A percentile compares a stretch with the other conserved stretches of the same genome.
Evolutionary conservation across 495 filamentous ascomycete species (phyloP).

Genomic region (Aspergillus diversus): DNA sequence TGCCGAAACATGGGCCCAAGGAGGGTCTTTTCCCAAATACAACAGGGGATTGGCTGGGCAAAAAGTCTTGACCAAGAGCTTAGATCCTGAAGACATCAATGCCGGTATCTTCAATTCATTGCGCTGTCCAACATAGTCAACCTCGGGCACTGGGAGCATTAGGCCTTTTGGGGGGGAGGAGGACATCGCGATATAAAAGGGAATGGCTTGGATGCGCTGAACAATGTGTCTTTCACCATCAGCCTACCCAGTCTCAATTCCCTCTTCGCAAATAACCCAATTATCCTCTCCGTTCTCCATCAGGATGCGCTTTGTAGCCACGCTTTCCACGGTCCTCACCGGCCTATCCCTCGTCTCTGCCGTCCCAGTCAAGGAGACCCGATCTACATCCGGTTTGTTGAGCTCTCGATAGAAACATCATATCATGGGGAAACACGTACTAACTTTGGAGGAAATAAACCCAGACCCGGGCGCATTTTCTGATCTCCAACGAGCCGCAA

Average conservation of each 20-base stretch:
- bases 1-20: background rate
- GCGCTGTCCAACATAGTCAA: background rate
- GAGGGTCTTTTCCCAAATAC: background rate
- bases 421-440: background rate
- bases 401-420: background rate
- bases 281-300: background rate
- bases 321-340: background rate
- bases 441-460: background rate
- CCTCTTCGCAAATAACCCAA: background rate
- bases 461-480: constrained; percentile 30
- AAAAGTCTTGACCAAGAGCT: background rate
- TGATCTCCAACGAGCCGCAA: constrained; percentile 33
- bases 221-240: background rate
- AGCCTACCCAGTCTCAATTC: background rate
- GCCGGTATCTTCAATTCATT: background rate
- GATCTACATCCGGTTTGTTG: constrained; percentile 1
- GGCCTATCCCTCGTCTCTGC: constrained; percentile 5
- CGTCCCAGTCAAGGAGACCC: background rate
- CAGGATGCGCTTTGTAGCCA: background rate
- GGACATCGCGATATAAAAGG: no score
- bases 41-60: background rate
- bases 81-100: background rate
- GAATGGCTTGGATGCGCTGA: background rate
- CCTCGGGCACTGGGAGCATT: background rate
- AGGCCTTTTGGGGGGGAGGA: no score